Evolutionary conservation across 2,329 filamentous ascomycete genomes (phyloP), one percentile per base, ranked within the genome.

Genomic region (Lachnellula hyalina): DNA sequence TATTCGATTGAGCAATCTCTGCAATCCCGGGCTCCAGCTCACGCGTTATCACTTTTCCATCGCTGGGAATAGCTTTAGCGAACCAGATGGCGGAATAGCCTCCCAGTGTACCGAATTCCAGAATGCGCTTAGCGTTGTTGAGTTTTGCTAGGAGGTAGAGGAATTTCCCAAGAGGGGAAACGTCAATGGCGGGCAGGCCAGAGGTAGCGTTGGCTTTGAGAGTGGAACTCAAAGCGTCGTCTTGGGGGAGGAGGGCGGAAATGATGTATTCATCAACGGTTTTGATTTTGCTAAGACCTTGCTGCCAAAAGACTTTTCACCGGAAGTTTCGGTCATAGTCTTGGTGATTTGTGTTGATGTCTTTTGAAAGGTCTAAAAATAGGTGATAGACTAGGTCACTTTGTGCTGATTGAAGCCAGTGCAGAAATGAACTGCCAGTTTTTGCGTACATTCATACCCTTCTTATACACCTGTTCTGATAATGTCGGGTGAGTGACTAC

Each of bases 1-100:
- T 74, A 3, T 70, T 73, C 19, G 70, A 64, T 44, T 67, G 59
- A 17, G 78, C 73, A 2, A 71, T 54, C 21, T 68, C 63, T 28
- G 76, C 76, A 52, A 74, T 75, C 56, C 74, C 69, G 15, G 67
- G 56, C 19, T 68, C 66, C 50, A 72, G 73, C 67, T 81, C 77
- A 6, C 80, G 69, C 5, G 73, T 72, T 1, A 72, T 56, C 21
- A 67, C 49, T 34, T 59, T 60, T 4, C 61, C 63, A 11, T 53
- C 47, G 4, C 51, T 23, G 5, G 56, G 58, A 6, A 64, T 54
- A 6, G 63, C 59, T 53, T 64, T 60, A n/a, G 60, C 59, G 47
- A 63, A 57, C 47, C 56, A 60, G 41, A 63, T 59, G n/a, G 60
- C 52, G 14, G 57, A 61, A 42, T 64, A 65, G 12, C 63, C 63